Evolutionary conservation across 2,329 filamentous ascomycete species (phyloP), one percentile per base, ranked within the genome.

Genomic region (Aspergillus flavus): DNA sequence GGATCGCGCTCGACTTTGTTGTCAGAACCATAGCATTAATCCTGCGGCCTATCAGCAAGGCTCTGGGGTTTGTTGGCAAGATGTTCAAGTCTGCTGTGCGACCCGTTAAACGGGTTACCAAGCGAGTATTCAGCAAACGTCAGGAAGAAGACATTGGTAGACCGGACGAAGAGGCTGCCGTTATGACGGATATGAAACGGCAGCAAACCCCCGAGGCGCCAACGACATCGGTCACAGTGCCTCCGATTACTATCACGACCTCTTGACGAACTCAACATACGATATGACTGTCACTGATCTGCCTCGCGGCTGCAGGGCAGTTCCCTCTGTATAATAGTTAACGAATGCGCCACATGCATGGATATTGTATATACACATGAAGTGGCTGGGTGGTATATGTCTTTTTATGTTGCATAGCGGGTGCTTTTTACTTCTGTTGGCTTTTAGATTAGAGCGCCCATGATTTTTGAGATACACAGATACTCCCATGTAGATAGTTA

Each of bases 21-120:
- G 76, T 83, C 56, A 81, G 80, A 50, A 75, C 86, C 62, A 78
- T 91, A 46, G 82, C 85, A 2, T 76, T 84, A 46, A 81, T 84
- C 60, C 72, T 90, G 46, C 70, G 71, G 19, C 81, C 81, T 3
- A 48, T 81, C 26, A 64, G 67, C 48, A 78, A 73, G 52, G 74
- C 50, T 2, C 61, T 76, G 53, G 66, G 66, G 4, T 61, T 73
- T 30, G 48, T 80, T 34, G 67, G 67, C 16, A 73, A 69, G 55
- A 68, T 70, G 3, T 68, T 69, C 14, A 69, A 68, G 57, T 64
- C 70, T 28, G 61, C 69, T 19, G 67, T 69, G 45, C 70, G 58
- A 9, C 70, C 72, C 6, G 34, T 74, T 6, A 66, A 67, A 26
- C 74, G 75, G 10, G 65, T 73, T 32, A 46, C 30, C 41, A 50